These are phyloP conservation scores for Fusarium xyrophilum DNA, from an alignment of 2,329 filamentous ascomycete species.

Conservation along the genomic window DNA sequence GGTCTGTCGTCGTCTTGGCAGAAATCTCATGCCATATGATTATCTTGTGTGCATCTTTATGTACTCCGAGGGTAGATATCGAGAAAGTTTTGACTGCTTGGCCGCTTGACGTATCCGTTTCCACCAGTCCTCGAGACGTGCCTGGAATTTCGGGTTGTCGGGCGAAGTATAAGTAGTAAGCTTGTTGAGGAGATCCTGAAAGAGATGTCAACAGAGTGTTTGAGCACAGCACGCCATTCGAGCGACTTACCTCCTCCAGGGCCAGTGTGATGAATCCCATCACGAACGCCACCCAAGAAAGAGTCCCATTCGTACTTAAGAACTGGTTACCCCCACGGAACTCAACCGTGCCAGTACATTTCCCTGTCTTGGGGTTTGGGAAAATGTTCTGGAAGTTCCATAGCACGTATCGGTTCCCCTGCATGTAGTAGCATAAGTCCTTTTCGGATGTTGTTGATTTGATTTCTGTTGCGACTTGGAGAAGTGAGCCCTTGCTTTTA, in stretches of 20 bases:
- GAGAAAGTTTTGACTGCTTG: slow-evolving; percentile 46
- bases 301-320: slow-evolving; percentile 47
- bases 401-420: slow-evolving; percentile 49
- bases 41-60: slow-evolving; percentile 45
- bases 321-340: slow-evolving; percentile 52
- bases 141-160: slow-evolving; percentile 42
- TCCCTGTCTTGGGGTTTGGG: slow-evolving; percentile 47
- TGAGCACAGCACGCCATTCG: neutral
- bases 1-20: slow-evolving; percentile 4
- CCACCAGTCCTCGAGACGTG: slow-evolving; percentile 47
- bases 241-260: slow-evolving; percentile 43
- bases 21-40: neutral
- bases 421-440: slow-evolving; percentile 49
- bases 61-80: slow-evolving; percentile 47
- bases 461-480: slow-evolving; percentile 44
- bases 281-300: slow-evolving; percentile 51
- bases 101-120: slow-evolving; percentile 45
- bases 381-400: slow-evolving; percentile 53
- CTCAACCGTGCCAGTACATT: slow-evolving; percentile 50
- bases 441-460: slow-evolving; percentile 37
- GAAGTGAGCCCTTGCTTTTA: slow-evolving; percentile 38
- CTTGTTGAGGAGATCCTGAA: slow-evolving; percentile 45
- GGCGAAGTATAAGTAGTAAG: slow-evolving; percentile 41
- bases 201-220: slow-evolving; percentile 7
- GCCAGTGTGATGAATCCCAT: slow-evolving; percentile 49